A percentile compares a stretch with the other conserved stretches of the same genome.
Evolutionary conservation across 2,329 filamentous ascomycete species (phyloP).

Genomic region (Neospermospora avenae): DNA sequence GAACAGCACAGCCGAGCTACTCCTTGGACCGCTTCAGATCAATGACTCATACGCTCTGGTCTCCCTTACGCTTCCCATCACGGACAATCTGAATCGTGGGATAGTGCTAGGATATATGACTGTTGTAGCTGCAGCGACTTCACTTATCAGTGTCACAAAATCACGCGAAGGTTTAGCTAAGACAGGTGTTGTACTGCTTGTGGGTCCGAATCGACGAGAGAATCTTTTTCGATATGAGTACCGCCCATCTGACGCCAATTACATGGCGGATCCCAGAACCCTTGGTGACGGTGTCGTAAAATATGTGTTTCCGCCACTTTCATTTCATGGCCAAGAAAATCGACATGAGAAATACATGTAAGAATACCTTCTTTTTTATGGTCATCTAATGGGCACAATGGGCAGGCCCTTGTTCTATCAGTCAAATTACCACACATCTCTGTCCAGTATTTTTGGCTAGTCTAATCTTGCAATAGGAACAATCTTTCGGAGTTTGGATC

Average conservation of each 20-base stretch:
- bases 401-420: not conserved
- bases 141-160: constrained; percentile 58
- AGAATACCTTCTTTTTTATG: constrained; percentile 36
- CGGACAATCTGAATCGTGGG: constrained; percentile 57
- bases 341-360: constrained; percentile 45
- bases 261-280: constrained; percentile 37
- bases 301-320: constrained; percentile 58
- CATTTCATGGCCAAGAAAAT: constrained; percentile 39
- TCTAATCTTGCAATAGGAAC: constrained; percentile 20
- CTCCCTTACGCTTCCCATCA: constrained; percentile 77
- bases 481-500: constrained; percentile 34
- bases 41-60: constrained; percentile 71
- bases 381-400: not conserved
- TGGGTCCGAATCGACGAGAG: constrained; percentile 63
- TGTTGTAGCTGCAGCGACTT: constrained; percentile 64
- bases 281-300: constrained; percentile 48
- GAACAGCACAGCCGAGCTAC: constrained; percentile 52
- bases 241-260: constrained; percentile 47
- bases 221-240: constrained; percentile 57
- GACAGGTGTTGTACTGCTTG: constrained; percentile 66
- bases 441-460: constrained; percentile 9
- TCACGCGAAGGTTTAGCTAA: constrained; percentile 67
- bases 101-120: constrained; percentile 83
- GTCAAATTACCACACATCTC: no score
- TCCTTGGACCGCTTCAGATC: constrained; percentile 57